Base-by-base conservation (phyloP, 1,284 basidiomycete species). In the Puccinia polysora region DNA sequence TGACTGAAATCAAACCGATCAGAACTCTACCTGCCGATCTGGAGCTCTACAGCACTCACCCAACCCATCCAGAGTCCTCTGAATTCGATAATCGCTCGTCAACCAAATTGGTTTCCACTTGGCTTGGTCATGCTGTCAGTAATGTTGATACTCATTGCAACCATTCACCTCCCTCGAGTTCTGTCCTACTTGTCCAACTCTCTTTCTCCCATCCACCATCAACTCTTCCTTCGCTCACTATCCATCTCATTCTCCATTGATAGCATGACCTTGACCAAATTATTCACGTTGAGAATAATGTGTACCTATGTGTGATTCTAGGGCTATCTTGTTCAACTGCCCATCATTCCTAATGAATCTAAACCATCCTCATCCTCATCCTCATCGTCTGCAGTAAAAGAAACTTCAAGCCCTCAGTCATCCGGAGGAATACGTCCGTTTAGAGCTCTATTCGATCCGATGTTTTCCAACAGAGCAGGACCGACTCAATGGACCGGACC, bases 361-460 rank as follows among this genome's bases (percentile, higher is more conserved):
- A n/a, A n/a, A n/a, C n/a, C n/a, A n/a, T n/a, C n/a, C n/a, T n/a
- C n/a, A n/a, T n/a, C n/a, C n/a, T n/a, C n/a, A n/a, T n/a, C n/a
- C n/a, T n/a, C n/a, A n/a, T n/a, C n/a, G n/a, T n/a, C n/a, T n/a
- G n/a, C n/a, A n/a, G n/a, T n/a, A n/a, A n/a, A n/a, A n/a, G n/a
- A n/a, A n/a, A n/a, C n/a, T n/a, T n/a, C n/a, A n/a, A n/a, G n/a
- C n/a, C 25, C 28, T 15, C 2, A 15, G 14, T 45, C 60, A 6
- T 47, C n/a, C 8, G 25, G 49, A 25, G 23, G 49, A 32, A 25
- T 4, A 4, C 49, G 52, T 38, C 64, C 64, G 34, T 67, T 67
- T 32, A 53, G 64, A 50, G 64, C 77, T 14, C 56, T 78, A 20
- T 78, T 77, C 56, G 78, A 78, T 64, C 78, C 78, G 2, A 77